phyloP scores from a whole-genome alignment of 2,329 filamentous ascomycete genomes.

The Ascochyta rabiei region DNA sequence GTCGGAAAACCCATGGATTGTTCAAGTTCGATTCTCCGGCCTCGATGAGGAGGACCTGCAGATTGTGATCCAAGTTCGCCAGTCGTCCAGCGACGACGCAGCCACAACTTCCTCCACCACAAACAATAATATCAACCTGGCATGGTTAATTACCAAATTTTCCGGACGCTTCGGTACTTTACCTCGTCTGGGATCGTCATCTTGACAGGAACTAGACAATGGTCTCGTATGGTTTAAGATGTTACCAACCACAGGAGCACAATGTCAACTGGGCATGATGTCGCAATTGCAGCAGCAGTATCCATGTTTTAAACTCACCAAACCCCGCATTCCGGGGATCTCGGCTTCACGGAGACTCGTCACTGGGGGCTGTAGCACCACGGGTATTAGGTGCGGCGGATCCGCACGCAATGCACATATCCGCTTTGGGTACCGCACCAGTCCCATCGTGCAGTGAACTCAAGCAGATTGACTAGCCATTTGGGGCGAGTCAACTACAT shows the following conservation, averaged over 20 bases:
- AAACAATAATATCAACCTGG: slow-evolving; percentile 76
- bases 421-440: slow-evolving; percentile 10
- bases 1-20: slow-evolving; percentile 77
- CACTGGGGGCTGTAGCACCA: slow-evolving; percentile 24
- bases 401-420: too few species aligned
- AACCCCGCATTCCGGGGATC: slow-evolving; percentile 39
- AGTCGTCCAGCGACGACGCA: slow-evolving; percentile 61
- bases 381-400: too few species aligned
- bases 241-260: slow-evolving; percentile 39
- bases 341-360: slow-evolving; percentile 34
- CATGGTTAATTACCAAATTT: slow-evolving; percentile 9
- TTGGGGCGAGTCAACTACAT: slow-evolving; percentile 12
- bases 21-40: slow-evolving; percentile 76
- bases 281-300: slow-evolving; percentile 18
- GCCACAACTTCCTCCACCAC: slow-evolving; percentile 73
- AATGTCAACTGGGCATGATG: slow-evolving; percentile 36
- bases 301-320: slow-evolving; percentile 34
- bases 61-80: slow-evolving; percentile 77
- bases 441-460: slow-evolving; percentile 11
- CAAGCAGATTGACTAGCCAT: slow-evolving; percentile 20
- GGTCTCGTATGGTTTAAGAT: not conserved
- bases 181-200: slow-evolving; percentile 73
- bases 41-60: slow-evolving; percentile 73
- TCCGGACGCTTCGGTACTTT: not conserved
- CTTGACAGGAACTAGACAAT: slow-evolving; percentile 17